Base-by-base conservation (phyloP, 225 moss, liverwort and hornwort genomes). In the Pseudisothecium myosuroides region DNA sequence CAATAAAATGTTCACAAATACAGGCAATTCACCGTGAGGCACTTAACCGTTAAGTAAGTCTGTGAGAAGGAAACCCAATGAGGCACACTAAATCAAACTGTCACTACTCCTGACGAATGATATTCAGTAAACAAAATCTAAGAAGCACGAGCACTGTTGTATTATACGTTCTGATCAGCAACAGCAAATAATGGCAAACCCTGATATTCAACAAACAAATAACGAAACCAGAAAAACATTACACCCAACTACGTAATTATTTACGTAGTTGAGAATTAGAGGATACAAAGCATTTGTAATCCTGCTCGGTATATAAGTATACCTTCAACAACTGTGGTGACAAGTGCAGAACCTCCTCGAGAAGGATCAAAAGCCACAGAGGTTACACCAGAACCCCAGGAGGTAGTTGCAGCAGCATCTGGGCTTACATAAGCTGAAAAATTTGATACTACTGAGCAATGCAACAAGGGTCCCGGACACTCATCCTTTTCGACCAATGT, bases 301-400 rank as follows among this genome's bases (percentile, higher is more conserved):
- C 60, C 36, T 62, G 84, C 79, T 73, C 27, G 39, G 58, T 86
- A 80, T 27, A 73, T 9, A 60, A 21, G n/a, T 43, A 86, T 90
- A 96, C 98, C 98, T 96, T 99, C 98, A 88, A 95, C 93, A 36
- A 96, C 93, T 31, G 95, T 88, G 64, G 97, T 94, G 64, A 95
- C 91, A 68, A 99, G 93, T 52, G 95, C 95, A 88, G 96, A 94
- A 58, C 98, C 98, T 68, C 97, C 97, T 76, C 93, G 89, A 76
- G 97, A 97, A 60, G 98, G 98, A 93, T 99, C 98, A 88, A 99
- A 99, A 56, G 95, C 98, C 85, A 97, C 91, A 81, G 93, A 91
- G 56, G 91, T 88, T 64, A 99, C 94, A 87, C 98, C 97, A 81
- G 96, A 97, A 36, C 97, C 97, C 97, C 97, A 99, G 77, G 93